Base-by-base conservation (phyloP, 1,284 basidiomycete species). In the Caloboletus firmus region DNA sequence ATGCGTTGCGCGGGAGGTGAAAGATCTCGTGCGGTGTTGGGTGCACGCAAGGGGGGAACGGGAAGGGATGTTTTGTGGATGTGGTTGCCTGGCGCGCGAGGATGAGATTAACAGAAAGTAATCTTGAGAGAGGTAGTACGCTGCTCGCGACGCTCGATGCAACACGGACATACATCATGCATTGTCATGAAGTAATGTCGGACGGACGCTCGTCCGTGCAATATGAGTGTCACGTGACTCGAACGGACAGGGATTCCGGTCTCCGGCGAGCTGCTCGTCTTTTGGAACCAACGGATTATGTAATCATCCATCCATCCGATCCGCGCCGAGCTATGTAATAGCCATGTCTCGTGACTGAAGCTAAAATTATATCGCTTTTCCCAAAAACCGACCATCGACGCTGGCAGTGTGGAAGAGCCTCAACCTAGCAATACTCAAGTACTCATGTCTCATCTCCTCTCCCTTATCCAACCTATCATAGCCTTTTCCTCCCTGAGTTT, bases 1-100 rank as follows among this genome's bases (percentile, higher is more conserved):
- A 73, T 20, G 80, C 78, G 22, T 68, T 67, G 17, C 57, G 61
- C 7, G 76, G 66, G n/a, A 82, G 72, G 56, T 81, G 79, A 59
- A 82, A 82, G 51, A 82, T 80, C 62, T 82, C 75, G 62, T 79
- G 68, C 0, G 80, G 78, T 5, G 78, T 75, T 11, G 80, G 78
- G 45, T 72, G 71, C 0, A 68, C 50, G 52, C 74, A 64, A 11
- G 56, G 59, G 2, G 80, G 80, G 48, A 77, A 82, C 1, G 77
- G 73, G 49, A 71, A 74, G 52, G 12, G 52, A 44, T 50, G 57
- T 32, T 24, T 52, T 15, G 52, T 50, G 17, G 44, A 54, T 9
- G 52, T 47, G 44, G 48, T 57, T 1, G 51, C 49, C 35, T 26
- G 46, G 42, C 54, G 55, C 4, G 5, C 2, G 32, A 51, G 42